Evolutionary conservation across 2,329 filamentous ascomycete species (phyloP), one percentile per base, ranked within the genome.

Genomic region (Magnaporthales sp.): DNA sequence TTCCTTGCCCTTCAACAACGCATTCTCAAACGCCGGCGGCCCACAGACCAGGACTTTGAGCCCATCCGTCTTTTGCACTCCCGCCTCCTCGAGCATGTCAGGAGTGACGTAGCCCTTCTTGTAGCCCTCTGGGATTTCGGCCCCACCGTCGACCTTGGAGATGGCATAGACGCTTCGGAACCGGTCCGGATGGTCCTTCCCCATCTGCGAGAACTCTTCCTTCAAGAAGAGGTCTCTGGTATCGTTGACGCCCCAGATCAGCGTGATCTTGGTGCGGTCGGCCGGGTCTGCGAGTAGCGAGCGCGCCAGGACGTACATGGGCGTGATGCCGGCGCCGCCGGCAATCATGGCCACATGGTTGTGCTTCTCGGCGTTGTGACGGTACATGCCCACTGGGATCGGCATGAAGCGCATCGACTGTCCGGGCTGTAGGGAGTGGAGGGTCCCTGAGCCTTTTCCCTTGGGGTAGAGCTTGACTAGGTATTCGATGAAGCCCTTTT

Each of bases 281-380:
- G 80, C 75, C 0, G 86, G 82, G 71, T 91, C 85, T 61, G 78
- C 75, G n/a, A 90, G 77, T 67, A 90, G 88, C 2, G 85, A 85
- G 63, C 81, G 83, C 1, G 84, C 80, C 1, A 91, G 81, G 73
- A 90, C 87, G 73, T 86, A 91, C 70, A 89, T 83, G 0, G 90
- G 89, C 0, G 89, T 91, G 69, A 92, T 90, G 22, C 90, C 90
- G 0, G 88, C 88, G 13, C 90, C 89, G 61, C 90, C 89, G 0
- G 89, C 89, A 60, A 92, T 84, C 54, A 91, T 80, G 2, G 85
- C 83, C n/a, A 92, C 75, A 68, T 84, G 80, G 3, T 72, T 73
- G 72, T 75, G 79, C 73, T 77, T 76, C 69, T 82, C 84, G 62
- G 29, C 29, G 26, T 46, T 58, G 30, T 83, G 77, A 26, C 78